These are phyloP conservation scores for Penicillium longicatenatum DNA, from an alignment of 495 filamentous ascomycete genomes.

Conservation along the genomic window DNA sequence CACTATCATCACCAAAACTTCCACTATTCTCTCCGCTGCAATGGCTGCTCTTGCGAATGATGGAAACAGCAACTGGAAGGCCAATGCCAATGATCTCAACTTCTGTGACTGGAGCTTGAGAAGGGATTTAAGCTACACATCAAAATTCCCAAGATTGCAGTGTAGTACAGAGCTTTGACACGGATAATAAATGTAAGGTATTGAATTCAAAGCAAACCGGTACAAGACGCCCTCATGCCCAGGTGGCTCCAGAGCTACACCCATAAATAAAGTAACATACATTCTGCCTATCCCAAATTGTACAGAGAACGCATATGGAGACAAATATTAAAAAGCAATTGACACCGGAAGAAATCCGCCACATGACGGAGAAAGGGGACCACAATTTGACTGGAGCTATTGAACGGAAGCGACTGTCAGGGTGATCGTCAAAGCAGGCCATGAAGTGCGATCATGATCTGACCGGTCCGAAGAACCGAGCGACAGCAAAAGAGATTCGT, in stretches of 20 bases:
- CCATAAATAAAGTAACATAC: neutral
- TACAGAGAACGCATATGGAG: conserved; percentile 1
- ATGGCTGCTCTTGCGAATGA: no score
- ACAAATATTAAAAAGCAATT: neutral
- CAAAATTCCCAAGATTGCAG: neutral
- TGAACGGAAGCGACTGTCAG: neutral
- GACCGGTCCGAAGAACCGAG: neutral
- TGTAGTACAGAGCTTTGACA: neutral
- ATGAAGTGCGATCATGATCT: neutral
- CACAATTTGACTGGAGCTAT: neutral
- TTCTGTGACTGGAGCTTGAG: no score
- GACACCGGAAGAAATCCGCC: neutral
- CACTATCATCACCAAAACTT: no score
- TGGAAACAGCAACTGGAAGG: no score
- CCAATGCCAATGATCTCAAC: no score
- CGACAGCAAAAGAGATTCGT: conserved; percentile 18
- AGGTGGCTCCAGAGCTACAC: conserved; percentile 1
- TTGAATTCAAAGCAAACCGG: conserved; percentile 1
- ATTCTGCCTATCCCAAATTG: conserved; percentile 5
- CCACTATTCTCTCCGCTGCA: no score
- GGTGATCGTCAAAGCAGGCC: neutral
- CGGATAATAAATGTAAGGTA: neutral
- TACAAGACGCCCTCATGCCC: conserved; percentile 3
- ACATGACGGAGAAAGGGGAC: neutral
- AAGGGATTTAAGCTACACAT: no score